Conservation (phyloP, 176 grass and related monocot genomes). For the Poa annua region DNA sequence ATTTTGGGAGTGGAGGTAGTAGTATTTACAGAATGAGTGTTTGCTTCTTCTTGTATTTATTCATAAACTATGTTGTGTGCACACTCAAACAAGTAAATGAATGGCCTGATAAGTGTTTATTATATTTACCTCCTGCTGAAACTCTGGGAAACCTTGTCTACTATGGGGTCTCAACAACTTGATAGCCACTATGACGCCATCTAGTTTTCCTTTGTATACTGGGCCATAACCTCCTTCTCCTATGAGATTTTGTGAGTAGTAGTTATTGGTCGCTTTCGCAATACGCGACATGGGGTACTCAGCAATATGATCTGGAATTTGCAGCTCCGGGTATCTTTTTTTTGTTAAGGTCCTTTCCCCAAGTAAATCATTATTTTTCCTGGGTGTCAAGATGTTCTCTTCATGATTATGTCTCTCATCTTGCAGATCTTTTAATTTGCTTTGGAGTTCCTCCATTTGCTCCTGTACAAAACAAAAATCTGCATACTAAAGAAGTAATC, state of each 20-base stretch:
- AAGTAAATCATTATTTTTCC: conserved; percentile 28
- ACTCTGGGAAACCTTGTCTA: conserved; percentile 55
- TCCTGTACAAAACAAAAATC: conserved; percentile 32
- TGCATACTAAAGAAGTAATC: neutral
- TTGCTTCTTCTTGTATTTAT: neutral
- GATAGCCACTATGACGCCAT: conserved; percentile 48
- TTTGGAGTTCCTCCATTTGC: conserved; percentile 46
- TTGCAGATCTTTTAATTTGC: conserved; percentile 47
- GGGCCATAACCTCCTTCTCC: conserved; percentile 61
- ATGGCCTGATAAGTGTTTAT: no score
- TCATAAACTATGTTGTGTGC: neutral
- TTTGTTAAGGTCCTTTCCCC: conserved; percentile 20
- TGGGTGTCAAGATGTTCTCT: conserved; percentile 39
- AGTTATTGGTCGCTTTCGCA: conserved; percentile 43
- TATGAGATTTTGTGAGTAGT: conserved; percentile 47
- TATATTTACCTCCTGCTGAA: conserved; percentile 58
- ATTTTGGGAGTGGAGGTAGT: no score
- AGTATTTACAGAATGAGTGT: neutral
- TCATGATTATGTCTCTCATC: conserved; percentile 16
- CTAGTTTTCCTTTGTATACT: conserved; percentile 56
- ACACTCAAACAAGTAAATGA: neutral
- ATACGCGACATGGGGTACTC: conserved; percentile 34
- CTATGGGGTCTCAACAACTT: conserved; percentile 54
- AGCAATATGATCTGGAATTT: conserved; percentile 35
- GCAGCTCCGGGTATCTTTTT: conserved; percentile 38